These are phyloP conservation scores for Globisporangium sylvaticum DNA, from an alignment of 352 stramenopile genomes.

Conservation along the genomic window DNA sequence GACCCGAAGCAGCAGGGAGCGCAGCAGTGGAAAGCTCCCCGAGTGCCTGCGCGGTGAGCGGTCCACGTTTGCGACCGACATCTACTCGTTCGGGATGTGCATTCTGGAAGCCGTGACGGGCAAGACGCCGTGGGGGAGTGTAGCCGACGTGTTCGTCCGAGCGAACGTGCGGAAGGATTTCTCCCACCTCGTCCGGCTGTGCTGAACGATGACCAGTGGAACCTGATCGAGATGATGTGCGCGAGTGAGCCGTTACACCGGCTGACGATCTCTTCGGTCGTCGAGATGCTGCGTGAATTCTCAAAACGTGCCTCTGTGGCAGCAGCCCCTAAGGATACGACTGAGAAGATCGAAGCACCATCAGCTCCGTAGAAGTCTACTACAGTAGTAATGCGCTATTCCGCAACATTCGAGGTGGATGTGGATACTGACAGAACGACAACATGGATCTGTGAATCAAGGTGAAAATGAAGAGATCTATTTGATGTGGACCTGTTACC, in stretches of 20 bases:
- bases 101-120: slow-evolving; percentile 14
- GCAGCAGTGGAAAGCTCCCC: slow-evolving; percentile 2
- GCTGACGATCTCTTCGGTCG: slow-evolving; percentile 2
- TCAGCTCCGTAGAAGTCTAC: background rate
- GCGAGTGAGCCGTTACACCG: background rate
- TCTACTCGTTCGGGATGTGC: slow-evolving; percentile 19
- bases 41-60: background rate
- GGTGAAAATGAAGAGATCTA: background rate
- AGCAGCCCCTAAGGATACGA: background rate
- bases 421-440: too few species aligned
- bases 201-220: background rate
- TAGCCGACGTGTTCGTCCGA: background rate
- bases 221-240: slow-evolving; percentile 10
- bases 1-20: background rate
- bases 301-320: background rate
- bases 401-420: too few species aligned
- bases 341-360: background rate
- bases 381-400: background rate
- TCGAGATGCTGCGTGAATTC: slow-evolving; percentile 4
- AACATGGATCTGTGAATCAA: too few species aligned
- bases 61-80: slow-evolving; percentile 4
- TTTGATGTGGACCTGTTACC: background rate
- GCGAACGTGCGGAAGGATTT: background rate
- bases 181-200: background rate
- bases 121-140: background rate